Evolutionary conservation across 768 basidiomycete species (phyloP), one percentile per base, ranked within the genome.

Genomic region (Tylopilus balloui): DNA sequence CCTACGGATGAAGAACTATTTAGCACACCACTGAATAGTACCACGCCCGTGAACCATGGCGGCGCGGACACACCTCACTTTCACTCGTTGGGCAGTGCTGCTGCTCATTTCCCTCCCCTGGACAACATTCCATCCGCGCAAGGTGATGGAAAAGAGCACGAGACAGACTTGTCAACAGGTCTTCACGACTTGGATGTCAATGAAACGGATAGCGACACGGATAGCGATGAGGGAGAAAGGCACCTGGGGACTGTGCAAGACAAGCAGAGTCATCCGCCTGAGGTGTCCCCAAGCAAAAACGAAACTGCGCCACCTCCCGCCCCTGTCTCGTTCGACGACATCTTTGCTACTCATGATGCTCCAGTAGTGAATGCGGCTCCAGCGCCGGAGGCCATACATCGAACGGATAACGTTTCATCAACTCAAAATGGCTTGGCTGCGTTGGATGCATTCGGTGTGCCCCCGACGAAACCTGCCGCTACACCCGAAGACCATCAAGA

Each of bases 141-240:
- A 10, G 60, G 59, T 4, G 54, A 58, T 4, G 44, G 58, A 2
- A 63, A 69, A 35, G 73, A 74, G 25, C 53, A 67, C 24, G 73
- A 76, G 47, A 83, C 81, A 0, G 80, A 86, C 50, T 63, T 88
- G 13, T 69, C 63, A 6, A 55, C 75, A n/a, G 64, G 71, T 37
- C 68, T 83, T 11, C 76, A 79, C 48, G 83, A 88, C 39, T 59
- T 88, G 48, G 82, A 82, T 17, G 66, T 73, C 10, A 66, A 78
- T 3, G 82, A 80, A 12, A 71, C 78, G 13, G 84, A 83, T 48
- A 78, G 74, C 31, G 76, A 78, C 44, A 71, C 64, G 21, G 75
- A 77, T 34, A 81, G 83, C 28, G 70, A 75, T 13, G 74, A 55
- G 23, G 56, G 70, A 35, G 69, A 56, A 7, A 72, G 73, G 32